Percentiles rank a stretch among this genome's conserved stretches.
Evolutionary conservation across 106 monocot genomes (phyloP).

Genomic region (Phalaenopsis aphrodite): DNA sequence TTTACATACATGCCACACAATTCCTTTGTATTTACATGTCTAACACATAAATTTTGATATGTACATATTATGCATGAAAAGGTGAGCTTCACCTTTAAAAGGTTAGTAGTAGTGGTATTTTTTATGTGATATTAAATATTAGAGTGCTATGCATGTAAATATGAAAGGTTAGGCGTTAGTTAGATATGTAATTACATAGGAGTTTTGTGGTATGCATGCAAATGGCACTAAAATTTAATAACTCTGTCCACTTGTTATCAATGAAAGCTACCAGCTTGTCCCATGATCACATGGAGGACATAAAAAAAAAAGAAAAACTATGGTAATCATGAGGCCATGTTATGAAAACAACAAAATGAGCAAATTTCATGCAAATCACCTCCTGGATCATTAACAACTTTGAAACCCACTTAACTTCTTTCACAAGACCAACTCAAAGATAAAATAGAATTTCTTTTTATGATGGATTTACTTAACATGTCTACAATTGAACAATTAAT

Average conservation of each 20-base stretch:
- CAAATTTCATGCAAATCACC: not conserved
- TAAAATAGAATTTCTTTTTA: not conserved
- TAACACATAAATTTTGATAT: too few relatives aligned
- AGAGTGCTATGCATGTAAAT: too few relatives aligned
- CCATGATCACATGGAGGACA: not conserved
- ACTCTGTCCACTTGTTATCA: not conserved
- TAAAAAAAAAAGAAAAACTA: constrained; percentile 2
- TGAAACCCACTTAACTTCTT: not conserved
- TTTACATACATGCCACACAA: too few relatives aligned
- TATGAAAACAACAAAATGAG: not conserved
- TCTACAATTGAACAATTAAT: not conserved
- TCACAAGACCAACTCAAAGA: not conserved
- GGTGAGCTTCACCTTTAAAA: too few relatives aligned
- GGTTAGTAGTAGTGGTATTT: too few relatives aligned
- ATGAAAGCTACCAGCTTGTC: not conserved
- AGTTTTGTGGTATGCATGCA: too few relatives aligned
- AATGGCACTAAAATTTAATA: not conserved
- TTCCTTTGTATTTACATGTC: too few relatives aligned
- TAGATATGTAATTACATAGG: too few relatives aligned
- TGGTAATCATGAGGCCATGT: not conserved
- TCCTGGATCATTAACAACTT: not conserved
- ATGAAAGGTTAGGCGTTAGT: too few relatives aligned
- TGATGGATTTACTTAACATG: not conserved
- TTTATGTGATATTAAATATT: too few relatives aligned
- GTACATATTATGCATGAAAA: too few relatives aligned